Conservation (phyloP, 768 basidiomycete genomes). For the Boletus vermiculosoides region DNA sequence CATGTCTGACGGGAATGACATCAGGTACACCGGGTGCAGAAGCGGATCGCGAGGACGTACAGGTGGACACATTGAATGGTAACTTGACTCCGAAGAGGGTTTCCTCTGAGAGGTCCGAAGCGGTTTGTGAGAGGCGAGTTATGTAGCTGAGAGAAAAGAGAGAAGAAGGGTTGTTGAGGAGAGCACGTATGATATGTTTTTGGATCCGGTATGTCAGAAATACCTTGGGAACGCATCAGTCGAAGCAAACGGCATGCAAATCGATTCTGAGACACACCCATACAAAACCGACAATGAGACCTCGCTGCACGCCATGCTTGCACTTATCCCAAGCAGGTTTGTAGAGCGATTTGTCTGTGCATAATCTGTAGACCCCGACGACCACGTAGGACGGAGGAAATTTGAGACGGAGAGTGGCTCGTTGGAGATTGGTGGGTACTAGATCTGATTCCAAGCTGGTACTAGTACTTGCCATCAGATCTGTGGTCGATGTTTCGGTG, state of each 20-base stretch:
- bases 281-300: slow-evolving; percentile 60
- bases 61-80: slow-evolving; percentile 70
- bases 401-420: slow-evolving; percentile 60
- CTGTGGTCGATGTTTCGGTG: background rate
- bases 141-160: slow-evolving; percentile 28
- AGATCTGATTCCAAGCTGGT: slow-evolving; percentile 16
- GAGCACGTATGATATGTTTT: slow-evolving; percentile 53
- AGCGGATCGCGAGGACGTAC: slow-evolving; percentile 36
- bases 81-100: slow-evolving; percentile 62
- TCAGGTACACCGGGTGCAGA: background rate
- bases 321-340: slow-evolving; percentile 85
- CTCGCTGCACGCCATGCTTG: slow-evolving; percentile 70
- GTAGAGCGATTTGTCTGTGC: slow-evolving; percentile 68
- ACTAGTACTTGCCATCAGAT: background rate
- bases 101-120: slow-evolving; percentile 39
- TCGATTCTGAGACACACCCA: slow-evolving; percentile 51
- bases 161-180: slow-evolving; percentile 27
- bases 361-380: slow-evolving; percentile 81
- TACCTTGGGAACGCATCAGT: slow-evolving; percentile 40
- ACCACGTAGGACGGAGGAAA: slow-evolving; percentile 83
- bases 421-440: slow-evolving; percentile 46
- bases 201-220: slow-evolving; percentile 72
- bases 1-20: slow-evolving; percentile 51
- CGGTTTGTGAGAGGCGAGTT: slow-evolving; percentile 28
- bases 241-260: background rate